Base-by-base conservation (phyloP, 2,329 filamentous ascomycete species). In the Anthostomella pinea region DNA sequence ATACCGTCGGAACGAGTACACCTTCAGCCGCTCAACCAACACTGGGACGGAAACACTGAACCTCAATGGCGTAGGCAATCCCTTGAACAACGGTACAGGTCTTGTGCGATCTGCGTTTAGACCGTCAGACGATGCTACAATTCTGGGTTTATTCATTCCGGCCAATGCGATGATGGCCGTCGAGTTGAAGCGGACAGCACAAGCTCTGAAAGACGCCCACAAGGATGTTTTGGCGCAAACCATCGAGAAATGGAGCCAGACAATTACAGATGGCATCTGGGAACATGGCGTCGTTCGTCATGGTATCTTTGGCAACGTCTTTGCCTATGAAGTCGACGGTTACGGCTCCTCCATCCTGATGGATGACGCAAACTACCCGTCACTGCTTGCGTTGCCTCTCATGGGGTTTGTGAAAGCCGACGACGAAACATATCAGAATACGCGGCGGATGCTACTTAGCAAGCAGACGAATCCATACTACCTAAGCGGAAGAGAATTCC, bases 101-200 rank as follows among this genome's bases (percentile, higher is more conserved):
- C 75, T 98, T 1, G 75, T 97, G 30, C 81, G 93, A 40, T 95
- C 87, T 25, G 91, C 93, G 1, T 98, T 98, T 67, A 79, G 93
- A 1, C 93, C 93, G 4, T 95, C 87, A 46, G 93, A 98, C 54
- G 93, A 98, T 60, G 88, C 93, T 3, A 94, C 89, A 0, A 96
- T 93, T 23, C 72, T 98, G 3, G 90, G 90, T 28, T 98, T 88
- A 69, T 87, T 95, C 59, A 95, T 98, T 49, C 93, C 93, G 0
- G 83, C 87, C 23, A 98, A 98, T 58, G 93, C 93, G 16, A 91
- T 95, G 83, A 95, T 98, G 75, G 83, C 88, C 3, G 86, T 91
- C 1, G 89, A 98, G 63, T 71, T 98, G 17, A 78, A 81, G 46
- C 81, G 86, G 26, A 81, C 86, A 0, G 81, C 87, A 0, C 69